Conservation (phyloP, 1,139 yeast species). For the Candida neerlandica region DNA sequence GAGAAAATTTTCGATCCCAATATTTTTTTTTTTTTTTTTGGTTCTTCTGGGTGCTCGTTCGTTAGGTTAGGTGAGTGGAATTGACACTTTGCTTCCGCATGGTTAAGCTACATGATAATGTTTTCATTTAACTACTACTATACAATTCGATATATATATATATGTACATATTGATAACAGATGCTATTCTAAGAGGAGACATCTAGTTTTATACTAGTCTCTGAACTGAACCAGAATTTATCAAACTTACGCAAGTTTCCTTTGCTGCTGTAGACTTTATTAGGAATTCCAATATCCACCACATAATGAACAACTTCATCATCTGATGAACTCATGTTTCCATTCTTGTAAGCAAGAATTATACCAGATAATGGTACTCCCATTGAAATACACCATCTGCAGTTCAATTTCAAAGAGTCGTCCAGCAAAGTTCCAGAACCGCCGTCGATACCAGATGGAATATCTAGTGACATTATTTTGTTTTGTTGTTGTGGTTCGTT, state of each 20-base stretch:
- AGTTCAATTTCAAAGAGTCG: constrained; percentile 31
- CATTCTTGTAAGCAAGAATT: constrained; percentile 58
- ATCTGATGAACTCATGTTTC: constrained; percentile 27
- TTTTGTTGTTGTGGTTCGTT: constrained; percentile 51
- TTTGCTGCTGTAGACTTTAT: constrained; percentile 42
- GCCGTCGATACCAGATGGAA: constrained; percentile 84
- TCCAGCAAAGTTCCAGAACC: constrained; percentile 67
- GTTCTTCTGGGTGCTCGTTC: background rate
- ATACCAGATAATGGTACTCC: constrained; percentile 77
- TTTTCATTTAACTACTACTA: background rate
- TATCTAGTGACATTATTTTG: constrained; percentile 69
- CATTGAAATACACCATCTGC: constrained; percentile 64
- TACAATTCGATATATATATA: background rate
- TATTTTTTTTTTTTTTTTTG: background rate
- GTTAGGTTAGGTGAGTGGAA: background rate
- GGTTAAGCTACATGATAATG: too few species aligned
- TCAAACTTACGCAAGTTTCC: constrained; percentile 48
- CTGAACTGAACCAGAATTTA: constrained; percentile 46
- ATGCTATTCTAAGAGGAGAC: constrained; percentile 14
- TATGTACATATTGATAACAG: background rate
- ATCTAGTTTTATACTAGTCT: constrained; percentile 31
- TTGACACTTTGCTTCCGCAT: too few species aligned
- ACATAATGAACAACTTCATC: constrained; percentile 55
- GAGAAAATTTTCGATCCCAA: constrained; percentile 1
- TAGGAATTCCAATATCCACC: constrained; percentile 77